Evolutionary conservation across 78 protist genomes (phyloP).

Genomic region (Dictyostelium firmibasis): DNA sequence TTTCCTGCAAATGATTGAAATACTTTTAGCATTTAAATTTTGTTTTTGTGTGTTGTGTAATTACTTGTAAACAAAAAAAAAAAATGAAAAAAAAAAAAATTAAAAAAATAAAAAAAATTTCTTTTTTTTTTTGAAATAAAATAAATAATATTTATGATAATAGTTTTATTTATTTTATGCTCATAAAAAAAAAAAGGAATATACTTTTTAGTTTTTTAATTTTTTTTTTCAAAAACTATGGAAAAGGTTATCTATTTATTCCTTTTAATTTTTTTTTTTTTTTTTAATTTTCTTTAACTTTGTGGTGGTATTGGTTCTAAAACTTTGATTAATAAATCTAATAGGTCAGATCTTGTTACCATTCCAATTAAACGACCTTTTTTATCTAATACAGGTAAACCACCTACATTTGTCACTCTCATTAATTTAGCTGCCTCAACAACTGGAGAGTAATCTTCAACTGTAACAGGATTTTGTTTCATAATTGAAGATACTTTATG

Average conservation of each 20-base stretch:
- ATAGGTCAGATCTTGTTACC: slow-evolving; percentile 44
- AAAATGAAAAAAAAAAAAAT: not conserved
- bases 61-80: not conserved
- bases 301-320: slow-evolving; percentile 68
- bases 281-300: slow-evolving; percentile 19
- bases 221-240: too few species aligned
- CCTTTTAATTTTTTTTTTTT: too few species aligned
- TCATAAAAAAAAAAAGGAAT: too few species aligned
- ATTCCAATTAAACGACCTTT: slow-evolving; percentile 41
- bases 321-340: slow-evolving; percentile 44
- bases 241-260: not conserved
- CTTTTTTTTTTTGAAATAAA: too few species aligned
- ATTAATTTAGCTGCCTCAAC: slow-evolving; percentile 43
- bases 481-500: slow-evolving; percentile 17
- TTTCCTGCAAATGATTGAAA: slow-evolving; percentile 56
- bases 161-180: too few species aligned
- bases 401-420: slow-evolving; percentile 58
- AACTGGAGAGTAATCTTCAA: slow-evolving; percentile 42
- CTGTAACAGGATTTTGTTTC: slow-evolving; percentile 47
- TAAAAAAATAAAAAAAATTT: not conserved
- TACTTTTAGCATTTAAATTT: slow-evolving; percentile 32
- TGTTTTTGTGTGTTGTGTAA: too few species aligned
- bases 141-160: too few species aligned
- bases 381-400: slow-evolving; percentile 41
- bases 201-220: too few species aligned